Evolutionary conservation across 164 flowering plant species (phyloP).

Genomic region (Paratinospora sagittata): DNA sequence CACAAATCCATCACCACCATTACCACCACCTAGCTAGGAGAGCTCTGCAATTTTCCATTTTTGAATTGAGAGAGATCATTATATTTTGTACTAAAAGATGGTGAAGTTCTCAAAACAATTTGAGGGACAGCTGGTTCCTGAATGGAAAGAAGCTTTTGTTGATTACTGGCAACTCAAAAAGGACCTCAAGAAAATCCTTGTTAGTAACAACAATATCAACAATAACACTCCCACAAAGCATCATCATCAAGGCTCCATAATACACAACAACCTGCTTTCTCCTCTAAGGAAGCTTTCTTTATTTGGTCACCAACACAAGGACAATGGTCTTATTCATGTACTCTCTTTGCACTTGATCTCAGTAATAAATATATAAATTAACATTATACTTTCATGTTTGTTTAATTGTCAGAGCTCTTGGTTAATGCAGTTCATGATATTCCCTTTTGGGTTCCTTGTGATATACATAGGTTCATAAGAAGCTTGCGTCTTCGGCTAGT

Average conservation of each 20-base stretch:
- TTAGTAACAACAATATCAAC: slow-evolving; percentile 19
- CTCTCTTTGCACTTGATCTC: background rate
- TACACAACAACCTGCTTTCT: slow-evolving; percentile 30
- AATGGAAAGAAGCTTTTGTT: slow-evolving; percentile 98
- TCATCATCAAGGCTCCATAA: slow-evolving; percentile 28
- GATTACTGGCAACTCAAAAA: slow-evolving; percentile 88
- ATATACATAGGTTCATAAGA: slow-evolving; percentile 62
- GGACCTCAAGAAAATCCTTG: slow-evolving; percentile 73
- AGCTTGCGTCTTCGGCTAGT: slow-evolving; percentile 65
- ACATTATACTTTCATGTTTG: background rate
- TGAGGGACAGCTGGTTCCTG: slow-evolving; percentile 90
- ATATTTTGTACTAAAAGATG: slow-evolving; percentile 29
- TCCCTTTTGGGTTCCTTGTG: slow-evolving; percentile 11
- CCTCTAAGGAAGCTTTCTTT: slow-evolving; percentile 38
- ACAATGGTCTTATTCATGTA: slow-evolving; percentile 73
- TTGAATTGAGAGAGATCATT: background rate
- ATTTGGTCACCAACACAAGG: slow-evolving; percentile 42
- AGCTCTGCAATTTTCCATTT: no score
- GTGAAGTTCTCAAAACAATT: slow-evolving; percentile 97
- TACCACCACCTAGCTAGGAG: no score
- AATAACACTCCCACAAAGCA: slow-evolving; percentile 18
- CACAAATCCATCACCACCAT: no score
- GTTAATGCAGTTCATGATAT: slow-evolving; percentile 4
- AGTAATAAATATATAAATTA: background rate
- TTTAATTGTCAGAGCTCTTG: background rate